A percentile compares a stretch with the other conserved stretches of the same genome.
Evolutionary conservation across 2,329 filamentous ascomycete species (phyloP).

Genomic region (Hypoxylon sp.): DNA sequence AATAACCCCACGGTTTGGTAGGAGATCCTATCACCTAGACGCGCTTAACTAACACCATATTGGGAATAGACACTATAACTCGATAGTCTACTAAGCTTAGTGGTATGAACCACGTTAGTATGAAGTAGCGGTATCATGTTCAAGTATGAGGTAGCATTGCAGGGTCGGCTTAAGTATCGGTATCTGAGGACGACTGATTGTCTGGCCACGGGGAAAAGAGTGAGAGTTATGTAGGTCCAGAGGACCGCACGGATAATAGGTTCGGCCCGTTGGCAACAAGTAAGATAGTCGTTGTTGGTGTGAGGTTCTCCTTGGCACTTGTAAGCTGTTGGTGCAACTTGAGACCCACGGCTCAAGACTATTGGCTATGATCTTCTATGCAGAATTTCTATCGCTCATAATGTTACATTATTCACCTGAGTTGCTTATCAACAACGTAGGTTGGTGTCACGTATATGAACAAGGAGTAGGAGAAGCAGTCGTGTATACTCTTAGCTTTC

Average conservation of each 20-base stretch:
- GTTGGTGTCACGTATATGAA: neutral
- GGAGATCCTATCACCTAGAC: neutral
- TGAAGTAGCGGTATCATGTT: neutral
- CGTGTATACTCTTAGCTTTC: too few species aligned
- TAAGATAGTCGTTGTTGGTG: neutral
- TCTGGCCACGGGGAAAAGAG: neutral
- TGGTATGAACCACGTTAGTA: neutral
- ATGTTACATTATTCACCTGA: slow-evolving; percentile 6
- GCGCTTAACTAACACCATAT: slow-evolving; percentile 4
- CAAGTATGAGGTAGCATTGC: slow-evolving; percentile 14
- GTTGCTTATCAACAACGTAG: neutral
- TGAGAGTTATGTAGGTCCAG: neutral
- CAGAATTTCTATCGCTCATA: neutral
- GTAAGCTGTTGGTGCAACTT: slow-evolving; percentile 12
- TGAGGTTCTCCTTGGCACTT: neutral
- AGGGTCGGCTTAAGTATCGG: slow-evolving; percentile 8
- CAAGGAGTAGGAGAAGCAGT: neutral
- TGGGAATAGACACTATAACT: slow-evolving; percentile 2
- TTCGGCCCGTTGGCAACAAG: slow-evolving; percentile 4
- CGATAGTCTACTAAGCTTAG: neutral
- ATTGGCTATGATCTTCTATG: slow-evolving; percentile 1
- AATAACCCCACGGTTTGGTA: slow-evolving; percentile 8
- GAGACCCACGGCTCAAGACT: neutral
- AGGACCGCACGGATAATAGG: slow-evolving; percentile 14
- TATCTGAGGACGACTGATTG: neutral